Percentiles rank a stretch among this genome's conserved stretches.
Conservation (phyloP, 1,139 yeast species). For the Candida gigantensis region DNA sequence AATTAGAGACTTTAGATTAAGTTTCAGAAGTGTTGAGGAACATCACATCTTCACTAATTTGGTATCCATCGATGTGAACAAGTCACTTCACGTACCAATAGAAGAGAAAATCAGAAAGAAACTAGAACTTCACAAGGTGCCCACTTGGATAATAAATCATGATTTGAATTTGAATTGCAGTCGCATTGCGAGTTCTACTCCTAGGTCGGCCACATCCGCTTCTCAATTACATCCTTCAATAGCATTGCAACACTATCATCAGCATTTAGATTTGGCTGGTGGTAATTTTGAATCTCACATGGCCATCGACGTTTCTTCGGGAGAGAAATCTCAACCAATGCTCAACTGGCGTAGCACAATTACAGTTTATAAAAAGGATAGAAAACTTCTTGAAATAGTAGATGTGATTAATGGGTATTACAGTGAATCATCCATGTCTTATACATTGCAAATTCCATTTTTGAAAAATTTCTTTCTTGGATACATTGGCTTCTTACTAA, state of each 20-base stretch:
- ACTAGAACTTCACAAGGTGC: slow-evolving; percentile 8
- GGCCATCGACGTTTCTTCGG: slow-evolving; percentile 23
- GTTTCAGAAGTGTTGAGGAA: slow-evolving; percentile 12
- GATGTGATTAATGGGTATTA: slow-evolving; percentile 41
- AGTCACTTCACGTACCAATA: slow-evolving; percentile 3
- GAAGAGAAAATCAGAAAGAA: slow-evolving; percentile 1
- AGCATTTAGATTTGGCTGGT: slow-evolving; percentile 22
- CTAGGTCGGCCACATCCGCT: slow-evolving; percentile 16
- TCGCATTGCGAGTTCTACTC: slow-evolving; percentile 15
- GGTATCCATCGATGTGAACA: slow-evolving; percentile 3
- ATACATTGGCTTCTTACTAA: slow-evolving; percentile 34
- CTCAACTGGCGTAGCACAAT: slow-evolving; percentile 39
- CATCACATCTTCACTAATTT: slow-evolving; percentile 6
- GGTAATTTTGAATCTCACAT: slow-evolving; percentile 34
- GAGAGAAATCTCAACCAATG: slow-evolving; percentile 17
- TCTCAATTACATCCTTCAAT: no score
- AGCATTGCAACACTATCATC: slow-evolving; percentile 2
- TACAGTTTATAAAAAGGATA: slow-evolving; percentile 26
- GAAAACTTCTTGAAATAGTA: slow-evolving; percentile 24
- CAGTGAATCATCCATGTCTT: slow-evolving; percentile 18
- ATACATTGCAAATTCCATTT: slow-evolving; percentile 40
- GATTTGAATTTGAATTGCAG: slow-evolving; percentile 14
- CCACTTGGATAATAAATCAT: slow-evolving; percentile 17
- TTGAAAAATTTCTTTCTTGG: slow-evolving; percentile 44
- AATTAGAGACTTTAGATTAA: slow-evolving; percentile 15